Base-by-base conservation (phyloP, 2,329 filamentous ascomycete species). In the Penicillium janthinellum region DNA sequence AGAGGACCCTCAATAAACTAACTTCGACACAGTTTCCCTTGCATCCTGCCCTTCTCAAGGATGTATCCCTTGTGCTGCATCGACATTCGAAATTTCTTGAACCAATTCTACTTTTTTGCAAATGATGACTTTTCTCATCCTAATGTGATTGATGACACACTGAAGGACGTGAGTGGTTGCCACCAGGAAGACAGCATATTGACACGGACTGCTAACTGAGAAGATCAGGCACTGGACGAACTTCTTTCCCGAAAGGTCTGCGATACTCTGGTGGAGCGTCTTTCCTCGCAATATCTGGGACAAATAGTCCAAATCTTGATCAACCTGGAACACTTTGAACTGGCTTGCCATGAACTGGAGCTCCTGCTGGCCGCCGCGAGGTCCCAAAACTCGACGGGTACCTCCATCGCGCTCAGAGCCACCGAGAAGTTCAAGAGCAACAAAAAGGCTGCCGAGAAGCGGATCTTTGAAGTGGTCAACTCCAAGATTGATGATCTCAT, bases 31-130 rank as follows among this genome's bases (percentile, higher is more conserved):
- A 93, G 90, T 12, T 96, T 96, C 73, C 96, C 95, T 5, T 96
- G 90, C 68, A 91, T 97, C n/a, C 82, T 99, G 1, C 96, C 95
- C 0, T 99, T 99, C 75, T 97, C 93, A 12, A 93, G 98, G 70
- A 99, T 99, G 95, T 99, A 99, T 73, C 94, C 95, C 1, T 83
- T 98, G 35, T 97, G 95, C 78, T 99, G 95, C 80, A 98, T 98
- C 73, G 92, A 98, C 71, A 97, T 99, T 69, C 87, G 94, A 42
- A 97, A 97, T 75, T 98, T 99, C 75, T 82, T 98, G 60, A 97
- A 97, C 75, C 93, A 98, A 72, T 98, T 99, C 71, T 98, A 98
- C 76, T 93, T 96, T 76, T 99, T 98, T 78, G 92, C 91, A 8
- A 93, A 96, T 70, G 93, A 98, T 71, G 92, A 98, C 73, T 98